Evolutionary conservation across 2,329 filamentous ascomycete genomes (phyloP).

Genomic region (Arachnomyces sp.): DNA sequence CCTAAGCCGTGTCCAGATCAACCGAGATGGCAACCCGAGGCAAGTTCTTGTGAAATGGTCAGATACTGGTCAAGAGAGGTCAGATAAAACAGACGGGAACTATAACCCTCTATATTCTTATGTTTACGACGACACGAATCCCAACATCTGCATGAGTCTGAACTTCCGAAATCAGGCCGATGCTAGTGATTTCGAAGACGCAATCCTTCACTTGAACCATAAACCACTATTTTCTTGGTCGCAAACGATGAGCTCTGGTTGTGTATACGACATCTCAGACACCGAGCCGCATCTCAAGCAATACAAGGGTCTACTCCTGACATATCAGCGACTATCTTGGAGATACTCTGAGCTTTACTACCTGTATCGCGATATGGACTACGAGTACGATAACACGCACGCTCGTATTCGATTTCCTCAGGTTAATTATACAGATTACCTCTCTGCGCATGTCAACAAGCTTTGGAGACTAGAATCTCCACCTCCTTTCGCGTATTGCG

Average conservation of each 20-base stretch:
- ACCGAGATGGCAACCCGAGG: constrained; percentile 15
- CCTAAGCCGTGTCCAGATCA: constrained; percentile 21
- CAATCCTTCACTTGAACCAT: constrained; percentile 16
- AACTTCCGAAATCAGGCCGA: constrained; percentile 17
- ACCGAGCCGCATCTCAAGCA: constrained; percentile 20
- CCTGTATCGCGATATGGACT: constrained; percentile 23
- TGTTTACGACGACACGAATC: constrained; percentile 22
- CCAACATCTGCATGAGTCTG: constrained; percentile 22
- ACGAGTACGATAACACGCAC: constrained; percentile 17
- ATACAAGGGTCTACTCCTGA: constrained; percentile 22
- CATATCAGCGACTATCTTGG: constrained; percentile 17
- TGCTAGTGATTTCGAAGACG: constrained; percentile 21
- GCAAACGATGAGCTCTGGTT: constrained; percentile 16
- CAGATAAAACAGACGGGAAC: constrained; percentile 22
- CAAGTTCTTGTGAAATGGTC: constrained; percentile 24
- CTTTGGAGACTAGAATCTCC: constrained; percentile 18
- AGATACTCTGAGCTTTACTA: constrained; percentile 22
- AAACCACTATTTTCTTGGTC: constrained; percentile 19
- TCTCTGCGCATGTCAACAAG: constrained; percentile 24
- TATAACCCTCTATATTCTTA: constrained; percentile 23
- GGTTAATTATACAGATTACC: constrained; percentile 21
- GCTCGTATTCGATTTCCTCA: constrained; percentile 20
- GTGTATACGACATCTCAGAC: constrained; percentile 22
- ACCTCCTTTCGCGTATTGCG: constrained; percentile 23
- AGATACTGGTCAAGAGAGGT: constrained; percentile 21